Evolutionary conservation across 2,329 filamentous ascomycete genomes (phyloP).

Genomic region (Alternaria ethzedia): DNA sequence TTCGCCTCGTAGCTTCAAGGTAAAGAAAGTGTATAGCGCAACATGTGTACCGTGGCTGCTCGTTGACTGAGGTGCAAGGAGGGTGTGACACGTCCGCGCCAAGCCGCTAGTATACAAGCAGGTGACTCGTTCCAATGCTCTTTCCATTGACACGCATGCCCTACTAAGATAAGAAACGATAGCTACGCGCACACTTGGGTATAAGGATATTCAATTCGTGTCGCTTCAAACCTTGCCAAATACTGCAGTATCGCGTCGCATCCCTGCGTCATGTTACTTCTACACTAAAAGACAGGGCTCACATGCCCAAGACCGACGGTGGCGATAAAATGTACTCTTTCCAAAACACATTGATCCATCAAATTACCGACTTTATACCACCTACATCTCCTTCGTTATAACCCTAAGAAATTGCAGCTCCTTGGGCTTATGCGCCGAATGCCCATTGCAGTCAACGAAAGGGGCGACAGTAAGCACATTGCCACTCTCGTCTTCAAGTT

Average conservation of each 20-base stretch:
- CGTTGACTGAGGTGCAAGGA: slow-evolving; percentile 6
- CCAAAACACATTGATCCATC: neutral
- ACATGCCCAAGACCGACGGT: neutral
- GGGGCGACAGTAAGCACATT: slow-evolving; percentile 39
- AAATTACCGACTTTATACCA: too few relatives aligned
- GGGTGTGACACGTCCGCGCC: slow-evolving; percentile 15
- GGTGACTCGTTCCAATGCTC: neutral
- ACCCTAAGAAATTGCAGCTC: slow-evolving; percentile 48
- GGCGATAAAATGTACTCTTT: neutral
- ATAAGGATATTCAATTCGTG: neutral
- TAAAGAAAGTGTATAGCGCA: neutral
- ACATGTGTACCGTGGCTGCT: neutral
- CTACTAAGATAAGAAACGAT: neutral
- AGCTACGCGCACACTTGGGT: neutral
- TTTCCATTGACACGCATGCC: slow-evolving; percentile 2
- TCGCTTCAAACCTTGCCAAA: neutral
- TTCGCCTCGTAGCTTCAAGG: neutral
- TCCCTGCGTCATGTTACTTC: neutral
- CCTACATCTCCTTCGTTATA: slow-evolving; percentile 36
- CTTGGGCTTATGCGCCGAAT: slow-evolving; percentile 52
- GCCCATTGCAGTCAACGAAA: slow-evolving; percentile 44
- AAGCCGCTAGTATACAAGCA: slow-evolving; percentile 12
- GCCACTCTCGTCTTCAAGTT: slow-evolving; percentile 52
- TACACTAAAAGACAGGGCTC: neutral
- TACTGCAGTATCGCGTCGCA: neutral